phyloP scores from a whole-genome alignment of 2,329 filamentous ascomycete genomes.

The Talaromyces sp. region DNA sequence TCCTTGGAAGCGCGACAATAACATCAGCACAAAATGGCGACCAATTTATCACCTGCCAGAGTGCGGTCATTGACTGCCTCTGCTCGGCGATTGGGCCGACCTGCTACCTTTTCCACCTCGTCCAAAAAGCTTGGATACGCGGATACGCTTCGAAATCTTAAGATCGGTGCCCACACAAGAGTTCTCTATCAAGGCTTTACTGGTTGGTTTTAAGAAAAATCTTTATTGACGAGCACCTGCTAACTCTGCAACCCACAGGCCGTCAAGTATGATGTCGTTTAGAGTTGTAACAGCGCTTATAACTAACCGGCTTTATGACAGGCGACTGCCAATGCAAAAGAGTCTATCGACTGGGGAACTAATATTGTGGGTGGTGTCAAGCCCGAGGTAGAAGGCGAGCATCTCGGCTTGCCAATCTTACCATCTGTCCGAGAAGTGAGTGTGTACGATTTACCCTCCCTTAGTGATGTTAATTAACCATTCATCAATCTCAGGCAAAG shows the following conservation, averaged over 20 bases:
- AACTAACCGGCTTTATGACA: conserved; percentile 28
- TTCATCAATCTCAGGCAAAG: conserved; percentile 50
- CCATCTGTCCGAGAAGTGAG: conserved; percentile 59
- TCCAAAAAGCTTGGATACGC: conserved; percentile 41
- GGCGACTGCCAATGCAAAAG: conserved; percentile 71
- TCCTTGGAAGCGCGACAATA: not conserved
- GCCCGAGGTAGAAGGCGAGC: conserved; percentile 64
- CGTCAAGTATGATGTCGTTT: conserved; percentile 26
- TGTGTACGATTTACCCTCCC: conserved; percentile 4
- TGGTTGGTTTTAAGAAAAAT: conserved; percentile 34
- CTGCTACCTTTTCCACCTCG: conserved; percentile 28
- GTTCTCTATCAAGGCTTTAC: conserved; percentile 71
- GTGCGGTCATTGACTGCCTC: conserved; percentile 3
- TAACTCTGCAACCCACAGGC: conserved; percentile 19
- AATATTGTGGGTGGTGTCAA: conserved; percentile 76
- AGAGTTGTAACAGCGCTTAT: not conserved
- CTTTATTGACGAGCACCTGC: not conserved
- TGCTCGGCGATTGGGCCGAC: conserved; percentile 1
- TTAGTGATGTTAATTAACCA: not conserved
- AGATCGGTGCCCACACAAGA: conserved; percentile 61
- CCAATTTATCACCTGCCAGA: conserved; percentile 8
- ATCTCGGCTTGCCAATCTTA: conserved; percentile 68
- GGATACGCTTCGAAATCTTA: conserved; percentile 62
- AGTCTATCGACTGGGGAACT: conserved; percentile 73
- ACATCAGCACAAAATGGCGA: not conserved